Base-by-base conservation (phyloP, 179 eudicot species). In the Monotropa hypopitys region DNA sequence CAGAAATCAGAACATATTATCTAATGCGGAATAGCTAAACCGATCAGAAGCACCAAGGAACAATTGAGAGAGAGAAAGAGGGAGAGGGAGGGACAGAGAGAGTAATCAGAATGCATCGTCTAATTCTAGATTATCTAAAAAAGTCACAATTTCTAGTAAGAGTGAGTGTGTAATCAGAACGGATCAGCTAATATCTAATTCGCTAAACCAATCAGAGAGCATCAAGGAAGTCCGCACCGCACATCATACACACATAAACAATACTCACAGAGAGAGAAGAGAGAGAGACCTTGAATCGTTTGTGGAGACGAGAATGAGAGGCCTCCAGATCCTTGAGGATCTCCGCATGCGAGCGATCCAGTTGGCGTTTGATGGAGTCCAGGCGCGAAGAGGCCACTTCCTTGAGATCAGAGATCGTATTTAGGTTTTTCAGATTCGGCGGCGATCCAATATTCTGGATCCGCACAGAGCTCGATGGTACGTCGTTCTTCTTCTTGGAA, bases 261-360 rank as follows among this genome's bases (percentile, higher is more conserved):
- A 38, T 5, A 3, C 40, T 38, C 40, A 38, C 40, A 3, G 73
- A 78, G 38, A 45, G 21, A 72, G 21, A 65, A 45, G 21, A 72
- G 21, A 65, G 15, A 71, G 32, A 68, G 73, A 89, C 97, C 95
- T 90, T 89, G 79, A 80, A 77, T 47, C 95, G 89, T 70, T 89
- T 92, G 32, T 89, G 87, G 62, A 92, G 92, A 56, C 92, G 90
- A 77, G 89, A 89, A 35, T 88, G 80, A 62, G 88, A 86, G 13
- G 92, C 85, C 23, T 90, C 93, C 12, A 84, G 54, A 40, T 90
- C 95, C 88, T 90, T 92, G 72, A 85, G n/a, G 61, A 92, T 87
- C 82, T 89, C 97, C 3, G 86, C 67, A 70, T 90, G 90, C 47
- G 95, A 90, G 40, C 86, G 81, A 30, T 92, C 97, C 30, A 86